A percentile compares a stretch with the other conserved stretches of the same genome.
These are phyloP conservation scores for Zea luxurians DNA, from an alignment of 176 grass and related monocot genomes.

Conservation along the genomic window DNA sequence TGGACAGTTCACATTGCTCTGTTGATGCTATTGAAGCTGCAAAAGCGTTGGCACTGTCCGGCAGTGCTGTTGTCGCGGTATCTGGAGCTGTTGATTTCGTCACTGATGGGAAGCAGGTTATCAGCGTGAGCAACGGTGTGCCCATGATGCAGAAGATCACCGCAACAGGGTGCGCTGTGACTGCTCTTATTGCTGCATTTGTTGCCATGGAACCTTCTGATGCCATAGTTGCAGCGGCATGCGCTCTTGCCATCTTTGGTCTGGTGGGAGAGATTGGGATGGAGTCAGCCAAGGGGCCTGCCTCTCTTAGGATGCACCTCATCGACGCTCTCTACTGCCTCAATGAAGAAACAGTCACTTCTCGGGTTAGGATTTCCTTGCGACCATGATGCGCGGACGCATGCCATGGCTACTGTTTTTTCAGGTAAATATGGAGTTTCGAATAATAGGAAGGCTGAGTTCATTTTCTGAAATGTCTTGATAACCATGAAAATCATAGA, in stretches of 20 bases:
- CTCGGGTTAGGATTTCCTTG: slow-evolving; percentile 45
- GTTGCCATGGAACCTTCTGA: slow-evolving; percentile 64
- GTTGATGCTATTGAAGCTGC: slow-evolving; percentile 57
- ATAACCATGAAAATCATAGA: background rate
- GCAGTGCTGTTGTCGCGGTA: slow-evolving; percentile 55
- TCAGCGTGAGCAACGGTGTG: slow-evolving; percentile 63
- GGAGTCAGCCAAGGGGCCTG: slow-evolving; percentile 66
- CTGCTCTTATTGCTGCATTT: slow-evolving; percentile 72
- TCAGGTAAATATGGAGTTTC: background rate
- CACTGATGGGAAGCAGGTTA: slow-evolving; percentile 51
- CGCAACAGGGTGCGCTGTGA: slow-evolving; percentile 69
- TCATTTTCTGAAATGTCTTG: background rate
- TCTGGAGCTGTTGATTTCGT: slow-evolving; percentile 74
- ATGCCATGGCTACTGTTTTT: background rate
- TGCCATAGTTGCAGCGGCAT: slow-evolving; percentile 46
- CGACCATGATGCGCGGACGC: background rate
- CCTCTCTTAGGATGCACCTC: slow-evolving; percentile 81
- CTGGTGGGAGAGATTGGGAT: slow-evolving; percentile 71
- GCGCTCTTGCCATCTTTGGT: slow-evolving; percentile 67
- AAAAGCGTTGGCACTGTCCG: slow-evolving; percentile 57
- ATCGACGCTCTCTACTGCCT: slow-evolving; percentile 65
- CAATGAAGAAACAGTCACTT: slow-evolving; percentile 43
- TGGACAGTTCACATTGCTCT: slow-evolving; percentile 68
- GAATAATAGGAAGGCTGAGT: background rate
- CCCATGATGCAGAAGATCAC: slow-evolving; percentile 89